These are phyloP conservation scores for Bruguiera gymnorhiza DNA, from an alignment of 345 rosid species.

Conservation along the genomic window DNA sequence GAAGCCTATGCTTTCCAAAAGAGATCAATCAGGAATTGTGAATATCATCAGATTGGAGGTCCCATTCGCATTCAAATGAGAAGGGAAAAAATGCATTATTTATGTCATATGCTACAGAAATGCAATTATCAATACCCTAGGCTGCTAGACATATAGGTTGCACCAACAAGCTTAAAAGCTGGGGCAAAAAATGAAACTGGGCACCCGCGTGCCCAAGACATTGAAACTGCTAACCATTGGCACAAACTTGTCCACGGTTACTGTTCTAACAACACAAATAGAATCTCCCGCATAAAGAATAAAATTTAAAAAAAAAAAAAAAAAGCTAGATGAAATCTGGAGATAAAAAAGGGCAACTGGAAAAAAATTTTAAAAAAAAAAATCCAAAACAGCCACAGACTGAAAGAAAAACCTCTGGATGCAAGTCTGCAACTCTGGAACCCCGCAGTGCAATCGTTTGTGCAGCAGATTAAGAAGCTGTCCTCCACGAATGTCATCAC, in stretches of 20 bases:
- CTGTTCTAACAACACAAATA: too few species aligned
- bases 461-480: conserved; percentile 81
- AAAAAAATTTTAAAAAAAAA: too few species aligned
- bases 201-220: too few species aligned
- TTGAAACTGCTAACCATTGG: too few species aligned
- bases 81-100: background rate
- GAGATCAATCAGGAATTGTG: background rate
- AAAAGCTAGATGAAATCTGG: background rate
- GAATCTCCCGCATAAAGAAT: too few species aligned
- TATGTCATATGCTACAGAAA: background rate
- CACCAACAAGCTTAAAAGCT: too few species aligned
- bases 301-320: background rate
- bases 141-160: too few species aligned
- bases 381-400: background rate
- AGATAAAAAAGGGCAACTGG: background rate
- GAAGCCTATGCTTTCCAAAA: conserved; percentile 54
- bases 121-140: background rate
- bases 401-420: conserved; percentile 63
- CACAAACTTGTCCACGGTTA: too few species aligned
- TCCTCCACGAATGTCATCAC: conserved; percentile 85
- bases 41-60: conserved; percentile 3
- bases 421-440: conserved; percentile 91
- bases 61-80: background rate
- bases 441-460: conserved; percentile 91
- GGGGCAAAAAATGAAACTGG: too few species aligned